A percentile compares a stretch with the other conserved stretches of the same genome.
These are phyloP conservation scores for Nigrospora osmanthi DNA, from an alignment of 2,329 filamentous ascomycete genomes.

Conservation along the genomic window DNA sequence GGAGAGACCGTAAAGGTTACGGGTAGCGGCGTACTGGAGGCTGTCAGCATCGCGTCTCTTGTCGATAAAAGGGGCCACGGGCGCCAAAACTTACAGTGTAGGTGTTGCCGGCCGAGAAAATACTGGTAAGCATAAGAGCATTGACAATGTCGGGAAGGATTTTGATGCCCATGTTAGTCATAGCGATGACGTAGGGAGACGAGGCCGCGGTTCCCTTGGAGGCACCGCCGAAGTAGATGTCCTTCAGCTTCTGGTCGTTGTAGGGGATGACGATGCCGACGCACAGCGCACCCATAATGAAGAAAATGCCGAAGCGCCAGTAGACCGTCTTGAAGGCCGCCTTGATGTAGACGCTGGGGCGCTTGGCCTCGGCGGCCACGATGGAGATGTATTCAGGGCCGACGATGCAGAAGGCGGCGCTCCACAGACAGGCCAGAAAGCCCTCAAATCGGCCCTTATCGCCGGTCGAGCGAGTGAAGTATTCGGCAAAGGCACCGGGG, in stretches of 20 bases:
- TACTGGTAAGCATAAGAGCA: slow-evolving; percentile 46
- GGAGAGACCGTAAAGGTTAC: slow-evolving; percentile 47
- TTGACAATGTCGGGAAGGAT: slow-evolving; percentile 50
- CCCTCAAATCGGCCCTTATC: slow-evolving; percentile 51
- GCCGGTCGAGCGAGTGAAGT: slow-evolving; percentile 35
- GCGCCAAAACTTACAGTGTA: slow-evolving; percentile 26
- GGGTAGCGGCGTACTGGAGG: slow-evolving; percentile 41
- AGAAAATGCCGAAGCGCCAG: slow-evolving; percentile 55
- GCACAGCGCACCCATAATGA: slow-evolving; percentile 53
- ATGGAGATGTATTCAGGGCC: slow-evolving; percentile 50
- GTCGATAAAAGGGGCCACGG: not conserved
- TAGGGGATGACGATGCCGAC: slow-evolving; percentile 55
- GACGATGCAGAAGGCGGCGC: slow-evolving; percentile 48
- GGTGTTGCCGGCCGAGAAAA: slow-evolving; percentile 51
- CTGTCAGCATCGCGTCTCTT: not conserved
- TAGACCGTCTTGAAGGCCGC: slow-evolving; percentile 56
- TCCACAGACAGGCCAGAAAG: slow-evolving; percentile 47
- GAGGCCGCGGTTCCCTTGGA: slow-evolving; percentile 32
- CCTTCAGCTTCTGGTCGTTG: slow-evolving; percentile 47
- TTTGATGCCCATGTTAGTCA: slow-evolving; percentile 41
- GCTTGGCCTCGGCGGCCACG: slow-evolving; percentile 39
- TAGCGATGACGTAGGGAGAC: slow-evolving; percentile 43
- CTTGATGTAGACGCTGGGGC: slow-evolving; percentile 47
- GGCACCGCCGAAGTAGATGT: slow-evolving; percentile 18
- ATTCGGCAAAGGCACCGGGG: slow-evolving; percentile 46